phyloP scores from a whole-genome alignment of 1,139 yeast species.

The Casaregolazyma lundiana region DNA sequence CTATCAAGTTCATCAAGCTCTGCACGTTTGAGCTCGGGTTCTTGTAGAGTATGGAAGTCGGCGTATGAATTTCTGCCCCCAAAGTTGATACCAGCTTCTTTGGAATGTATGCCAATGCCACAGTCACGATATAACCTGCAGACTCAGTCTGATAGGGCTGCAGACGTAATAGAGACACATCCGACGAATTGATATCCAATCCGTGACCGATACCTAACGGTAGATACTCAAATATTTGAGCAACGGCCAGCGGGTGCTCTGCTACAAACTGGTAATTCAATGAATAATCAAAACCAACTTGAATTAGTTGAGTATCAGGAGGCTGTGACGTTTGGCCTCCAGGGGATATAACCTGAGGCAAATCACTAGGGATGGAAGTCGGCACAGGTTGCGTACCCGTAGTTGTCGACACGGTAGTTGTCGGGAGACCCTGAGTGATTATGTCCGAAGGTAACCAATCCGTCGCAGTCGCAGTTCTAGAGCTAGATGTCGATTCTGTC shows the following conservation, averaged over 20 bases:
- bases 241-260: slow-evolving; percentile 38
- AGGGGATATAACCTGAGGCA: slow-evolving; percentile 39
- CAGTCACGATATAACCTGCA: slow-evolving; percentile 34
- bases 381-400: slow-evolving; percentile 18
- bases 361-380: slow-evolving; percentile 26
- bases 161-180: slow-evolving; percentile 32
- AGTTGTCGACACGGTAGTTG: slow-evolving; percentile 18
- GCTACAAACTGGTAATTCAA: slow-evolving; percentile 41
- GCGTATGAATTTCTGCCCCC: slow-evolving; percentile 29
- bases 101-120: slow-evolving; percentile 38
- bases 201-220: slow-evolving; percentile 39
- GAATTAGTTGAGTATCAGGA: slow-evolving; percentile 31
- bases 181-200: slow-evolving; percentile 25
- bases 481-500: slow-evolving; percentile 8
- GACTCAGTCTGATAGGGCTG: slow-evolving; percentile 34
- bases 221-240: slow-evolving; percentile 40
- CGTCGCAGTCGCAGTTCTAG: slow-evolving; percentile 20
- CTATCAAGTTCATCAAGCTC: slow-evolving; percentile 37
- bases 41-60: slow-evolving; percentile 32
- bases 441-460: slow-evolving; percentile 33
- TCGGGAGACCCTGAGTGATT: slow-evolving; percentile 25
- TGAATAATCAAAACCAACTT: slow-evolving; percentile 38
- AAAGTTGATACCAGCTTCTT: slow-evolving; percentile 26
- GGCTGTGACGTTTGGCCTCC: slow-evolving; percentile 28
- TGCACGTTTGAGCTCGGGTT: slow-evolving; percentile 33